Percentiles rank a stretch among this genome's conserved stretches.
These are phyloP conservation scores for Fusarium scirpi DNA, from an alignment of 2,329 filamentous ascomycete genomes.

Conservation along the genomic window DNA sequence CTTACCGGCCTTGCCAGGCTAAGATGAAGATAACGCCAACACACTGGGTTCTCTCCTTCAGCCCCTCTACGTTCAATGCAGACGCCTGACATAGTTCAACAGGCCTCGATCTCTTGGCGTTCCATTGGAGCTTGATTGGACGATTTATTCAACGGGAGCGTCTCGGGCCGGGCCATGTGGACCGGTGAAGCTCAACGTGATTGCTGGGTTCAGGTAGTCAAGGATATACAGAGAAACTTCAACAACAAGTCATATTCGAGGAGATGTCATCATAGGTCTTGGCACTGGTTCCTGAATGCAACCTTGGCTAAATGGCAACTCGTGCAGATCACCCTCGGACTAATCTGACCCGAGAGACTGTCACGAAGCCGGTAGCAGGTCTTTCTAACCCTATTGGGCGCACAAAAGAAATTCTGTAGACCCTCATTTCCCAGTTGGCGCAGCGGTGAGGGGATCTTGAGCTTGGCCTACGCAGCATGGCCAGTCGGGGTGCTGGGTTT, in stretches of 20 bases:
- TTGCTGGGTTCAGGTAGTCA: neutral
- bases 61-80: fast-evolving
- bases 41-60: neutral
- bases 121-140: neutral
- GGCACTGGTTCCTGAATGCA: neutral
- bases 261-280: neutral
- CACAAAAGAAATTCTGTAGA: neutral
- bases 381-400: neutral
- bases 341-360: neutral
- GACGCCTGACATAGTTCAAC: neutral
- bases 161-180: neutral
- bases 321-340: neutral
- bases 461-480: neutral
- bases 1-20: neutral
- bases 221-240: neutral
- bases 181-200: neutral
- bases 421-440: neutral
- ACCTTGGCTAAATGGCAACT: neutral
- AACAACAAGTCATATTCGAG: neutral
- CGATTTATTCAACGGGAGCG: fast-evolving
- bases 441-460: neutral
- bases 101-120: neutral
- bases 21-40: neutral
- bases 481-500: neutral
- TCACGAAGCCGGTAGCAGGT: neutral